These are phyloP conservation scores for Saprolegnia parasitica DNA, from an alignment of 352 stramenopile species.

Conservation along the genomic window DNA sequence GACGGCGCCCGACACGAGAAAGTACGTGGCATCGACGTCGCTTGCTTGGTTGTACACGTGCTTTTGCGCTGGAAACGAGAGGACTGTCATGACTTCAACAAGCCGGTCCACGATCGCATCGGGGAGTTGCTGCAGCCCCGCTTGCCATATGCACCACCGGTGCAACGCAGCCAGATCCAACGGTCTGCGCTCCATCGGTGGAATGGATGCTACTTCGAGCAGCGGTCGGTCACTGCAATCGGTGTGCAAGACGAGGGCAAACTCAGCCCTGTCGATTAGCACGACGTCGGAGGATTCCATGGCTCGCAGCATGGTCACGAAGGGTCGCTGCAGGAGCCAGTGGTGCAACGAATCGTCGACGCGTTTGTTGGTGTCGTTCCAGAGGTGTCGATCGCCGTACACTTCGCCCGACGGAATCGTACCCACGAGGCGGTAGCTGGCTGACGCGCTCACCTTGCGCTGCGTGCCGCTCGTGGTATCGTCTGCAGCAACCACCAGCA, in stretches of 20 bases:
- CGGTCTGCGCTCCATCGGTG: constrained; percentile 1
- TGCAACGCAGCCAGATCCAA: not conserved
- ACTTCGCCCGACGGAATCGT: constrained; percentile 5
- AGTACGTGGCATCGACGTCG: constrained; percentile 21
- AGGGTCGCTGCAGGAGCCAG: not conserved
- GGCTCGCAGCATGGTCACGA: constrained; percentile 1
- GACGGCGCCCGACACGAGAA: constrained; percentile 14
- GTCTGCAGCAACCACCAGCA: too few relatives aligned
- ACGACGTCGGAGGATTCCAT: constrained; percentile 13
- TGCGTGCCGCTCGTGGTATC: not conserved
- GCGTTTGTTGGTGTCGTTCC: not conserved
- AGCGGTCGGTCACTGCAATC: not conserved
- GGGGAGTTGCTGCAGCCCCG: constrained; percentile 14
- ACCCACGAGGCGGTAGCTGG: not conserved
- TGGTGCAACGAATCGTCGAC: not conserved
- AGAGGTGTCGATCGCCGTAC: constrained; percentile 21
- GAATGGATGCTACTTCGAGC: not conserved
- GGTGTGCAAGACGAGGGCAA: not conserved
- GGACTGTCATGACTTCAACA: not conserved
- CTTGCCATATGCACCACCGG: not conserved
- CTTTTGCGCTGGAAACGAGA: not conserved
- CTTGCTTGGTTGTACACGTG: constrained; percentile 27
- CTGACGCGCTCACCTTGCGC: not conserved
- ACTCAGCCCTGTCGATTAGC: constrained; percentile 9
- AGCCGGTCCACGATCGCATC: constrained; percentile 2